Evolutionary conservation across 805 yeast genomes (phyloP).

Genomic region (Ogataea henricii): DNA sequence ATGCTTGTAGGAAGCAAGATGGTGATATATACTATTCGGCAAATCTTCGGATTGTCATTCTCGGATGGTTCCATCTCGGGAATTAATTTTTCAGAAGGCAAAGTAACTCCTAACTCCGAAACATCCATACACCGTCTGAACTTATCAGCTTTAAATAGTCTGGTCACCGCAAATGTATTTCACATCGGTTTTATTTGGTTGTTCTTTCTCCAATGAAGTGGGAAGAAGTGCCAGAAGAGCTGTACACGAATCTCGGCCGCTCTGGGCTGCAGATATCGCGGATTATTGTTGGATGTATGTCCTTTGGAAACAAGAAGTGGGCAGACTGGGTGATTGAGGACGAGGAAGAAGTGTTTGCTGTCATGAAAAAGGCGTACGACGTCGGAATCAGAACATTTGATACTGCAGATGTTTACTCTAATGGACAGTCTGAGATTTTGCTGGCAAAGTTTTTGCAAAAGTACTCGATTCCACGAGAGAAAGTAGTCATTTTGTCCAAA

Average conservation of each 20-base stretch:
- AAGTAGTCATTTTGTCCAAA: constrained; percentile 58
- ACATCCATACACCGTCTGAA: background rate
- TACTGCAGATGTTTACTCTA: constrained; percentile 51
- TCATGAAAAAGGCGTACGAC: constrained; percentile 50
- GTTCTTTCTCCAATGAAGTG: constrained; percentile 8
- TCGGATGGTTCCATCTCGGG: background rate
- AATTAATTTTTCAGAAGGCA: too few relatives aligned
- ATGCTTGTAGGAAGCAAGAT: too few relatives aligned
- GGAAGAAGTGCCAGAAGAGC: constrained; percentile 11
- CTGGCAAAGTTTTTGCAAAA: constrained; percentile 56
- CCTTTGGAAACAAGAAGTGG: constrained; percentile 47
- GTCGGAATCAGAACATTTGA: constrained; percentile 50
- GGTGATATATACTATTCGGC: too few relatives aligned
- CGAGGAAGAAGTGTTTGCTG: constrained; percentile 45
- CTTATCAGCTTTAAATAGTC: too few relatives aligned
- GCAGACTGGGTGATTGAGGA: constrained; percentile 49
- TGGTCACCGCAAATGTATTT: too few relatives aligned
- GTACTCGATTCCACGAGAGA: constrained; percentile 53
- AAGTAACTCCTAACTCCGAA: too few relatives aligned
- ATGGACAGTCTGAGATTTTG: constrained; percentile 49
- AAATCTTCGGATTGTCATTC: too few relatives aligned
- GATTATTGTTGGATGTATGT: constrained; percentile 57
- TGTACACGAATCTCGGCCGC: constrained; percentile 10
- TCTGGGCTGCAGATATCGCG: constrained; percentile 50
- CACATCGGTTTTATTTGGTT: too few relatives aligned